A percentile compares a stretch with the other conserved stretches of the same genome.
Conservation (phyloP, 2,329 filamentous ascomycete genomes). For the Leptographium lundbergii region DNA sequence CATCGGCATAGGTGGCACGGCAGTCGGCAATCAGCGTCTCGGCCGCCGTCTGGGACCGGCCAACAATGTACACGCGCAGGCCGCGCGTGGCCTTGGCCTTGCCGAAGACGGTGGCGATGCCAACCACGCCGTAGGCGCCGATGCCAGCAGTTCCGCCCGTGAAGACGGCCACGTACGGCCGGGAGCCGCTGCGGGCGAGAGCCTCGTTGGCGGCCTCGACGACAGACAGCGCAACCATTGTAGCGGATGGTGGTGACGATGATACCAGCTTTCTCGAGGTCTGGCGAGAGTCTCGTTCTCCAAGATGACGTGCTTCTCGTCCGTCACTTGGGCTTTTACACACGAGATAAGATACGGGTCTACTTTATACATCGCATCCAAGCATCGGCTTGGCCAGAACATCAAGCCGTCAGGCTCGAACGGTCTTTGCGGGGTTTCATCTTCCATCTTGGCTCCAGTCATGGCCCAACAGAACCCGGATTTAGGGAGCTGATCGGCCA, state of each 20-base stretch:
- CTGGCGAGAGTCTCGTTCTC: no score
- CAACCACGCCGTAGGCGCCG: conserved; percentile 8
- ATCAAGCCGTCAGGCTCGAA: no score
- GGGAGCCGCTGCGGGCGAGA: conserved; percentile 1
- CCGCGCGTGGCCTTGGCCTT: conserved; percentile 2
- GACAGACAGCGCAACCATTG: conserved; percentile 7
- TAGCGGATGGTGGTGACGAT: not conserved
- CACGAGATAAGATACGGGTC: no score
- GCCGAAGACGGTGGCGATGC: conserved; percentile 9
- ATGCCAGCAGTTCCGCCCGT: conserved; percentile 13
- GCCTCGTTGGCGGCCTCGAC: conserved; percentile 9
- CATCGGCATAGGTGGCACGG: conserved; percentile 16
- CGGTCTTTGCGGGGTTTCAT: no score
- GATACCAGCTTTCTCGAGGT: no score
- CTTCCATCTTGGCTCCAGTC: no score
- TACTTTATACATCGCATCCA: no score
- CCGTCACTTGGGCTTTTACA: no score
- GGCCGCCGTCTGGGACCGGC: conserved; percentile 9
- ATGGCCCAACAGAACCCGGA: no score
- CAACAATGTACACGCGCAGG: conserved; percentile 21
- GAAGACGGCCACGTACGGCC: conserved; percentile 12
- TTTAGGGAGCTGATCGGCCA: no score
- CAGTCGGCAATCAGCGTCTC: conserved; percentile 17
- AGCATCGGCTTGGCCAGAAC: no score
- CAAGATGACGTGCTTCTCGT: no score